Conservation (phyloP, 2,329 filamentous ascomycete species). For the Aschersonia sp. region DNA sequence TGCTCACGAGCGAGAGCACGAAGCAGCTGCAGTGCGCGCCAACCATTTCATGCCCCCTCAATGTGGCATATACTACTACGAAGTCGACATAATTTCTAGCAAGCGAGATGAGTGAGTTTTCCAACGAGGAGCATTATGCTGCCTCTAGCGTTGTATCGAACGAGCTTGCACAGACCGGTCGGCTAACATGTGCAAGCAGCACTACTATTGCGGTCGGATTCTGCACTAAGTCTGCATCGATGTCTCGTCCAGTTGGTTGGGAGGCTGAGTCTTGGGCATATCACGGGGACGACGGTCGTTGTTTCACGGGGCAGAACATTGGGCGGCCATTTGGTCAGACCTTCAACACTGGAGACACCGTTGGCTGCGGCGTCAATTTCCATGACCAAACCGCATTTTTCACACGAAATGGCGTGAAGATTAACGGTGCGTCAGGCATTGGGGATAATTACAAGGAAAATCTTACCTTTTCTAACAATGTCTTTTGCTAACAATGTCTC, state of each 20-base stretch:
- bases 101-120: conserved; percentile 35
- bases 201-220: conserved; percentile 51
- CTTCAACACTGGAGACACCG: conserved; percentile 41
- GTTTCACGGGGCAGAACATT: conserved; percentile 39
- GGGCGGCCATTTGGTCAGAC: conserved; percentile 43
- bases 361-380: conserved; percentile 56
- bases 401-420: conserved; percentile 46
- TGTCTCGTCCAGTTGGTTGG: conserved; percentile 49
- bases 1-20: conserved; percentile 43
- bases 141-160: background rate
- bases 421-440: conserved; percentile 10
- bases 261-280: conserved; percentile 56
- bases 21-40: conserved; percentile 70
- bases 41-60: conserved; percentile 79
- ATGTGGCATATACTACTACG: conserved; percentile 91
- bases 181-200: conserved; percentile 17
- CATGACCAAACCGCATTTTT: conserved; percentile 51
- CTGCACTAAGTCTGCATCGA: conserved; percentile 34
- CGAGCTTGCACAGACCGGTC: background rate
- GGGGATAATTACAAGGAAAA: too few species aligned
- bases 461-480: conserved; percentile 1
- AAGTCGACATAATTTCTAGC: conserved; percentile 41
- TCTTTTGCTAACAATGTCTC: background rate
- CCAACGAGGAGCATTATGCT: background rate
- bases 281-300: conserved; percentile 53